Base-by-base conservation (phyloP, 2,329 filamentous ascomycete genomes). In the Gyromitra esculenta region DNA sequence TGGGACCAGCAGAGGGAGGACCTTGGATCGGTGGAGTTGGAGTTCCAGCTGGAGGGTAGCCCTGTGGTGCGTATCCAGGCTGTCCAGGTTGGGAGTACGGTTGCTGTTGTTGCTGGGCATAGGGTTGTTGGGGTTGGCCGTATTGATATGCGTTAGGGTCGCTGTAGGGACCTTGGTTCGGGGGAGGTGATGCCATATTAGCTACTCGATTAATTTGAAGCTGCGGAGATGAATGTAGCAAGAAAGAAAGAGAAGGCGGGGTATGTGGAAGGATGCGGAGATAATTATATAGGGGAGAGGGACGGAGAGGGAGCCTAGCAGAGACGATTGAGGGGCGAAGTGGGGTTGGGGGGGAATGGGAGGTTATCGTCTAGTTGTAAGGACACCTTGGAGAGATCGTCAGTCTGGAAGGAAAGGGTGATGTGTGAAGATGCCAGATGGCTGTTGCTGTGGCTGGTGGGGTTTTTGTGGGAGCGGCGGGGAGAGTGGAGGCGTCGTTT, bases 161-260 rank as follows among this genome's bases (percentile, higher is more conserved):
- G 43, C 75, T 66, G 60, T 80, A 79, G 48, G 76, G 77, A 48
- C 70, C 70, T 60, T 68, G 75, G 43, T 73, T 73, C 37, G 76
- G 78, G 68, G 78, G 77, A 63, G 78, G 77, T 66, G 74, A 77
- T 60, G 78, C 73, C 78, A 79, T 79, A n/a, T 37, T 57, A 68
- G 54, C 77, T 72, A 43, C 54, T 66, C 21, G 68, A 59, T 76
- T 69, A 63, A 48, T 48, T 68, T 66, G 8, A 21, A 25, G 41
- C 45, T 25, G 45, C 43, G 31, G 21, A 52, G 65, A 71, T 43
- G 41, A 66, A 66, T 39, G 50, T 48, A 73, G 59, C n/a, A 45
- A 37, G 59, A 31, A 2, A 60, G 45, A 35, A 60, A 48, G 54
- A 35, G n/a, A 8, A 45, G 54, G 39, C 50, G 66, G 57, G 4